Evolutionary conservation across 2,329 filamentous ascomycete genomes (phyloP).

Genomic region (Malbranchea zuffiana): DNA sequence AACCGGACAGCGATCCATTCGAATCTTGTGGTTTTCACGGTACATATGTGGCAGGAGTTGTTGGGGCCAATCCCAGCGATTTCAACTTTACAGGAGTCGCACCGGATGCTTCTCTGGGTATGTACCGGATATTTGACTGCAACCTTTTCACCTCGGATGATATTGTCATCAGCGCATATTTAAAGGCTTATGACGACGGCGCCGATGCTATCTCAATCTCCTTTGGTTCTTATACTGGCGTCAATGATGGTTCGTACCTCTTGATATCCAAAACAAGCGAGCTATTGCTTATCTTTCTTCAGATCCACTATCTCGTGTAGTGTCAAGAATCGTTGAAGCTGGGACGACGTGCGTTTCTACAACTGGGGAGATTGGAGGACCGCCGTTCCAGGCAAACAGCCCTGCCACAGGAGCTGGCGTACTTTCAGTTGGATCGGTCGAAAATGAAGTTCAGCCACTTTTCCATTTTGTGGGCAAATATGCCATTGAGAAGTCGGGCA

Average conservation of each 20-base stretch:
- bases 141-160: slow-evolving; percentile 43
- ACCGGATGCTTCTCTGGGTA: slow-evolving; percentile 45
- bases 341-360: slow-evolving; percentile 7
- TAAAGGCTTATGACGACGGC: slow-evolving; percentile 50
- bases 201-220: slow-evolving; percentile 32
- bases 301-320: slow-evolving; percentile 8
- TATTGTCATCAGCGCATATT: slow-evolving; percentile 49
- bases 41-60: slow-evolving; percentile 52
- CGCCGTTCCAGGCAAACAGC: slow-evolving; percentile 9
- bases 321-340: slow-evolving; percentile 8
- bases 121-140: slow-evolving; percentile 50
- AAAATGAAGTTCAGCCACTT: slow-evolving; percentile 9
- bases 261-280: not conserved
- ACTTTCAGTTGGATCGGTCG: slow-evolving; percentile 9
- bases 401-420: slow-evolving; percentile 5
- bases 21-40: slow-evolving; percentile 50
- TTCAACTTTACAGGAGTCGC: slow-evolving; percentile 49
- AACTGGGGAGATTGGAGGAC: slow-evolving; percentile 8
- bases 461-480: slow-evolving; percentile 8
- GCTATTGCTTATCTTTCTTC: slow-evolving; percentile 1
- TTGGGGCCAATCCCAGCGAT: slow-evolving; percentile 47
- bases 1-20: slow-evolving; percentile 44
- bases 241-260: slow-evolving; percentile 18
- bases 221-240: slow-evolving; percentile 25
- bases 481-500: not conserved